Evolutionary conservation across 2,329 filamentous ascomycete genomes (phyloP).

Genomic region (Pyrenophora graminea): DNA sequence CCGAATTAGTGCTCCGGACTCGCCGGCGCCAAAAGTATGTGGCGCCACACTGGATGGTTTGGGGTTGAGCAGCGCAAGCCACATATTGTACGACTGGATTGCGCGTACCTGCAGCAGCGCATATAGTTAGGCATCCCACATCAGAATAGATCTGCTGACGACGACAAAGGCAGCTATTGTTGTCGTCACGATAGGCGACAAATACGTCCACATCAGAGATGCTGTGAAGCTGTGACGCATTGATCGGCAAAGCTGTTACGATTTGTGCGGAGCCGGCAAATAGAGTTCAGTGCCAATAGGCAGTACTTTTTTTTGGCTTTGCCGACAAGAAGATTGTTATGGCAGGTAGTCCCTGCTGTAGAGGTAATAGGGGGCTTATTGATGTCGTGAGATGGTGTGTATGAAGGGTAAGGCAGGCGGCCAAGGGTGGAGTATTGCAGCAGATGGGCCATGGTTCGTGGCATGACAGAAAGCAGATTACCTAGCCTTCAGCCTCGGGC

Average conservation of each 20-base stretch:
- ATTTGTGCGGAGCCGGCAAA: slow-evolving; percentile 1
- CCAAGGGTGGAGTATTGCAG: too few species aligned
- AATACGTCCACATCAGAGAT: neutral
- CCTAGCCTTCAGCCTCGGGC: too few species aligned
- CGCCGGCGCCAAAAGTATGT: slow-evolving; percentile 30
- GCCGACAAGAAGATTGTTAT: neutral
- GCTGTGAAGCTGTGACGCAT: slow-evolving; percentile 1
- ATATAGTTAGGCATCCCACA: slow-evolving; percentile 3
- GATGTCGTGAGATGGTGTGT: neutral
- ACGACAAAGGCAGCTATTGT: neutral
- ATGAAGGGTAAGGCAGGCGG: neutral
- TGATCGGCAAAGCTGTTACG: neutral
- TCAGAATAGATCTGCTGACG: slow-evolving; percentile 9
- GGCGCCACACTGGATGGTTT: slow-evolving; percentile 31
- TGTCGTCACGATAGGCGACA: neutral
- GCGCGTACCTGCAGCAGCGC: slow-evolving; percentile 43
- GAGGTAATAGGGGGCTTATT: slow-evolving; percentile 10
- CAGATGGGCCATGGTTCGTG: neutral
- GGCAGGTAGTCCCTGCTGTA: neutral
- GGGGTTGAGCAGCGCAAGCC: slow-evolving; percentile 26
- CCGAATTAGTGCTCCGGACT: slow-evolving; percentile 24
- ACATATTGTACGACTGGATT: slow-evolving; percentile 20
- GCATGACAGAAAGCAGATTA: neutral
- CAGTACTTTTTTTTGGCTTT: slow-evolving; percentile 4
- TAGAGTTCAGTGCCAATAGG: slow-evolving; percentile 15